Conservation (phyloP, 2,329 filamentous ascomycete species). For the Pyrenochaeta sp. region DNA sequence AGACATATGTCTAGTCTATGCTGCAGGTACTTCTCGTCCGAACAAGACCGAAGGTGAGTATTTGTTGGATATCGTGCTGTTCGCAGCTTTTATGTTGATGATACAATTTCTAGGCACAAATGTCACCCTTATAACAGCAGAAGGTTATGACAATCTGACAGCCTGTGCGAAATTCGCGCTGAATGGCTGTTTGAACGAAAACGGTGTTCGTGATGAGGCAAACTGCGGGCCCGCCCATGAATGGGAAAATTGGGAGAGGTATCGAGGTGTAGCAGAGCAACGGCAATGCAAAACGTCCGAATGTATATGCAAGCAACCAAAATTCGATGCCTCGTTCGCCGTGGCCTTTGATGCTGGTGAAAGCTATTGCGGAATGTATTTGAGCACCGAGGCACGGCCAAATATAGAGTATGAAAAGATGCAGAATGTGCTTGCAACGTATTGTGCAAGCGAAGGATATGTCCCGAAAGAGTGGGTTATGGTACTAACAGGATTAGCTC, state of each 20-base stretch:
- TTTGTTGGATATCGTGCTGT: no score
- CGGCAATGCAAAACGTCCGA: background rate
- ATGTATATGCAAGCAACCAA: background rate
- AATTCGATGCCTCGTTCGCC: background rate
- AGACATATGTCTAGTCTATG: background rate
- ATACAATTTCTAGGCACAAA: no score
- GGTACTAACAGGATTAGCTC: background rate
- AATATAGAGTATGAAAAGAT: background rate
- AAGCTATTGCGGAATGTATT: background rate
- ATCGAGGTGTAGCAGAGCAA: background rate
- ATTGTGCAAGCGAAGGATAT: conserved; percentile 1
- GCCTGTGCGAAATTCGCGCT: background rate
- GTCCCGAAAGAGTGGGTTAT: background rate
- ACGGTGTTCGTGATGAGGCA: background rate
- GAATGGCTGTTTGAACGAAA: background rate
- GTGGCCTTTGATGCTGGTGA: background rate
- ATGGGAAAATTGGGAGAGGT: background rate
- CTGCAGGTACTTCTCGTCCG: background rate
- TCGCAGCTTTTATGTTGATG: no score
- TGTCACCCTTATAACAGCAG: no score
- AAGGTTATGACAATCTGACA: background rate
- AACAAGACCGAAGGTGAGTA: background rate
- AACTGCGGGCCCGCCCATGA: background rate
- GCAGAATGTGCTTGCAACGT: background rate
- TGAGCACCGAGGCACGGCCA: background rate